Percentiles rank a stretch among this genome's conserved stretches.
Conservation (phyloP, 768 basidiomycete genomes). For the Podaxis sp. region DNA sequence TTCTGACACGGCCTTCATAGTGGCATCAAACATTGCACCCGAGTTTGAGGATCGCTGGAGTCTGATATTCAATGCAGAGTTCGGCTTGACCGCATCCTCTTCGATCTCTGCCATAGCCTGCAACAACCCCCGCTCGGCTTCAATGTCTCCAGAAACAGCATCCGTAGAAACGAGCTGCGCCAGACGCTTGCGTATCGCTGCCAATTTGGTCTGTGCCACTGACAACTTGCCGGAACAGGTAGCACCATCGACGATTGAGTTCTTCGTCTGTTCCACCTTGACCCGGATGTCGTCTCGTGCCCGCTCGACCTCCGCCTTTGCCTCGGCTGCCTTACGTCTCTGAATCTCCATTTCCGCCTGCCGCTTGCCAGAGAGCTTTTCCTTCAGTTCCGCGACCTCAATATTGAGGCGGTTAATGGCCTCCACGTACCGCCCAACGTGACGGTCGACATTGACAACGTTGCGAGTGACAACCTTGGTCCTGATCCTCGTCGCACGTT, state of each 20-base stretch:
- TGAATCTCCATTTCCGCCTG: slow-evolving; percentile 59
- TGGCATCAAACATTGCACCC: slow-evolving; percentile 80
- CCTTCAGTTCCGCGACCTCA: slow-evolving; percentile 85
- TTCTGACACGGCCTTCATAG: slow-evolving; percentile 80
- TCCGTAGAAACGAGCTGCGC: slow-evolving; percentile 48
- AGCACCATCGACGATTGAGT: slow-evolving; percentile 75
- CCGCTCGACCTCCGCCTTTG: slow-evolving; percentile 69
- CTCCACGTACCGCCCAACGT: slow-evolving; percentile 94
- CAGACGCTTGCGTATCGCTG: slow-evolving; percentile 61
- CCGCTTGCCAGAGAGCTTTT: slow-evolving; percentile 75
- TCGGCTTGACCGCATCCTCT: slow-evolving; percentile 60
- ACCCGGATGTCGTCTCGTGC: slow-evolving; percentile 70
- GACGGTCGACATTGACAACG: slow-evolving; percentile 90
- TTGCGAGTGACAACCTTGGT: slow-evolving; percentile 96
- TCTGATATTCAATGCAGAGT: slow-evolving; percentile 57
- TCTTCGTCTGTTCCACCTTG: slow-evolving; percentile 70
- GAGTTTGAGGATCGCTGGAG: slow-evolving; percentile 74
- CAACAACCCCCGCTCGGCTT: slow-evolving; percentile 71
- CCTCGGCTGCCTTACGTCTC: slow-evolving; percentile 70
- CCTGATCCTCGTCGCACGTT: slow-evolving; percentile 97
- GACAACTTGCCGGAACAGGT: slow-evolving; percentile 67
- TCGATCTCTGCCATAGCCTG: slow-evolving; percentile 67
- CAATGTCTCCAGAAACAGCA: slow-evolving; percentile 42
- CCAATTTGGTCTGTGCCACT: slow-evolving; percentile 69
- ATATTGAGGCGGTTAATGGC: slow-evolving; percentile 87